Conservation (phyloP, 768 basidiomycete species). For the Collybiopsis confluens region DNA sequence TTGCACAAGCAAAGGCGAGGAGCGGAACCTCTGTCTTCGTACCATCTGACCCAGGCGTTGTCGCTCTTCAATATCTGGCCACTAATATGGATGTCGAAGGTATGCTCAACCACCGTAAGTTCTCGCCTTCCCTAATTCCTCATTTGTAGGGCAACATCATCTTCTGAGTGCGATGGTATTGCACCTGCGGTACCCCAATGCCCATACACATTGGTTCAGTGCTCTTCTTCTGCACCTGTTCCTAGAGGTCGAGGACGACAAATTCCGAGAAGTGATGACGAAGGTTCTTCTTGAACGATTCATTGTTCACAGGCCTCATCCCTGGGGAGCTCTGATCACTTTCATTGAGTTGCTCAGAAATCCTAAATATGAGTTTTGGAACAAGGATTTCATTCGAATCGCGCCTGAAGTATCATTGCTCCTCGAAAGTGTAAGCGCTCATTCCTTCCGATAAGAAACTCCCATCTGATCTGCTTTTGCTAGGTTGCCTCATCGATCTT, state of each 20-base stretch:
- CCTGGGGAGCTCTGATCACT: slow-evolving; percentile 91
- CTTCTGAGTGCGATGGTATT: slow-evolving; percentile 89
- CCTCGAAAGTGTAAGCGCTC: slow-evolving; percentile 68
- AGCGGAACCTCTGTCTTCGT: slow-evolving; percentile 82
- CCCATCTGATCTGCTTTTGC: slow-evolving; percentile 10
- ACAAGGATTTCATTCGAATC: slow-evolving; percentile 78
- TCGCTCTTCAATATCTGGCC: slow-evolving; percentile 78
- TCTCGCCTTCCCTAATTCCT: not conserved
- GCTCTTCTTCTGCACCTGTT: slow-evolving; percentile 87
- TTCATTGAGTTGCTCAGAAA: slow-evolving; percentile 93
- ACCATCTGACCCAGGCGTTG: slow-evolving; percentile 77
- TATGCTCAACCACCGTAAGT: slow-evolving; percentile 28
- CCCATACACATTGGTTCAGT: slow-evolving; percentile 98
- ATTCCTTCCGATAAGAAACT: slow-evolving; percentile 4
- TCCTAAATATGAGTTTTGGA: slow-evolving; percentile 88
- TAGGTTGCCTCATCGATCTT: slow-evolving; percentile 79
- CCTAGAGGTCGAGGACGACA: slow-evolving; percentile 69
- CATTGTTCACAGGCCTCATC: slow-evolving; percentile 91
- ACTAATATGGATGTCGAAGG: slow-evolving; percentile 89
- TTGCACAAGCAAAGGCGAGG: slow-evolving; percentile 82
- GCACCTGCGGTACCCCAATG: slow-evolving; percentile 95
- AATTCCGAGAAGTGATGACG: slow-evolving; percentile 78
- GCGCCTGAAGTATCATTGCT: slow-evolving; percentile 84
- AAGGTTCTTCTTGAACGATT: slow-evolving; percentile 91
- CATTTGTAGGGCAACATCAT: slow-evolving; percentile 81